A percentile compares a stretch with the other conserved stretches of the same genome.
Evolutionary conservation across 371 early-diverging fungal species (phyloP).

Genomic region (Mortierella sp.): DNA sequence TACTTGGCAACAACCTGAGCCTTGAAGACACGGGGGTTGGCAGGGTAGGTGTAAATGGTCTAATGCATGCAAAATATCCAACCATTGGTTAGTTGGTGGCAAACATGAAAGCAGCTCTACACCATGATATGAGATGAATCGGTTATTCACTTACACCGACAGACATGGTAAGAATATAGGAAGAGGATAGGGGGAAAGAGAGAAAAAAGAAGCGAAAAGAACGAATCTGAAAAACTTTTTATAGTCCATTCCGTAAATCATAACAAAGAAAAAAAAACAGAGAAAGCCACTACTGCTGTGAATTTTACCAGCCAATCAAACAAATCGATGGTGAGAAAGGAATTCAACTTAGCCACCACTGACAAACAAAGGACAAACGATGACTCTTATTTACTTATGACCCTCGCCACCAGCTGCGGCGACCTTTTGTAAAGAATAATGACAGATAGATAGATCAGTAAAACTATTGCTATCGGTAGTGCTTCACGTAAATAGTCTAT

Average conservation of each 20-base stretch:
- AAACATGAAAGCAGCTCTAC: neutral
- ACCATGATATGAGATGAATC: neutral
- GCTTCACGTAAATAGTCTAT: too few species aligned
- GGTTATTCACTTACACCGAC: constrained; percentile 41
- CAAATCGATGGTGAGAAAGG: neutral
- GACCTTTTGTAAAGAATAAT: neutral
- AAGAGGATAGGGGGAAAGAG: constrained; percentile 2
- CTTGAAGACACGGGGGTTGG: constrained; percentile 71
- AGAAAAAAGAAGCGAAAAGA: constrained; percentile 20
- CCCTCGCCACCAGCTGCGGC: constrained; percentile 8
- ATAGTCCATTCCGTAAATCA: neutral
- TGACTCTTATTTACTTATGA: neutral
- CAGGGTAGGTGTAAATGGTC: constrained; percentile 66
- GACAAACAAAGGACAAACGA: neutral
- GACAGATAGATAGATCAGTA: too few species aligned
- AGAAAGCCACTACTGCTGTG: neutral
- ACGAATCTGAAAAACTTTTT: constrained; percentile 6
- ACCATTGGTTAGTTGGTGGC: neutral
- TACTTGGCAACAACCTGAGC: constrained; percentile 84
- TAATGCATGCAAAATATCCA: constrained; percentile 13
- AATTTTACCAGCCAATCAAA: neutral
- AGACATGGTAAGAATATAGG: constrained; percentile 23
- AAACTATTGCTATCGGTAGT: neutral
- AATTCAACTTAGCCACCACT: constrained; percentile 1
- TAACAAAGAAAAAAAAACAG: too few species aligned